These are phyloP conservation scores for Manihot esculenta DNA, from an alignment of 441 rosid species.

Conservation along the genomic window DNA sequence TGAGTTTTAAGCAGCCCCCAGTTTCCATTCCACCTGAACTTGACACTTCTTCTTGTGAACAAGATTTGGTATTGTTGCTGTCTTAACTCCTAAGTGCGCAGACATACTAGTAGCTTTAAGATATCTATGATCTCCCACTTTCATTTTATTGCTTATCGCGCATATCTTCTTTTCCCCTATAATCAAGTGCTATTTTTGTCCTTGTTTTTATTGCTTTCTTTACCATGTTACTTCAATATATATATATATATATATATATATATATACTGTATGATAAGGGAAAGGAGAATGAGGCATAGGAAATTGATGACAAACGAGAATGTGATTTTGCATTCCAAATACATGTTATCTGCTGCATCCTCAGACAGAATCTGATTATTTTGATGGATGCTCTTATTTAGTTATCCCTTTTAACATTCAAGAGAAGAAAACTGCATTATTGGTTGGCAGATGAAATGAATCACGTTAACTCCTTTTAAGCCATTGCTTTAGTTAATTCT, in stretches of 20 bases:
- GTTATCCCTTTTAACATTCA: background rate
- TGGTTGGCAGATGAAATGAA: background rate
- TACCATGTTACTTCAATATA: background rate
- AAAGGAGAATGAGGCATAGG: background rate
- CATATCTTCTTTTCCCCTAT: background rate
- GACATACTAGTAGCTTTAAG: constrained; percentile 1
- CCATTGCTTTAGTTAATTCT: background rate
- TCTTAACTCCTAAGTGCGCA: constrained; percentile 15
- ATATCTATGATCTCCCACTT: constrained; percentile 9
- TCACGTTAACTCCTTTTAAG: background rate
- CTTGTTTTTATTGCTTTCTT: background rate
- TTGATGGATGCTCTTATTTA: background rate
- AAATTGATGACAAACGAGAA: background rate
- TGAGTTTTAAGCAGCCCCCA: constrained; percentile 75
- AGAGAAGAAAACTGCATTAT: constrained; percentile 5
- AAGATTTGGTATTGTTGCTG: constrained; percentile 47
- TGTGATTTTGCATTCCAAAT: background rate
- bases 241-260: too few relatives aligned
- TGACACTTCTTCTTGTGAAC: constrained; percentile 60
- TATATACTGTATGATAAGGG: background rate
- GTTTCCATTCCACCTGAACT: constrained; percentile 61
- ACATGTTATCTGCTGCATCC: background rate
- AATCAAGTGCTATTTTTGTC: background rate
- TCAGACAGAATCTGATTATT: background rate
- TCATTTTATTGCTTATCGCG: background rate